Evolutionary conservation across 129 eudicot genomes (phyloP).

Genomic region (Erigeron canadensis): DNA sequence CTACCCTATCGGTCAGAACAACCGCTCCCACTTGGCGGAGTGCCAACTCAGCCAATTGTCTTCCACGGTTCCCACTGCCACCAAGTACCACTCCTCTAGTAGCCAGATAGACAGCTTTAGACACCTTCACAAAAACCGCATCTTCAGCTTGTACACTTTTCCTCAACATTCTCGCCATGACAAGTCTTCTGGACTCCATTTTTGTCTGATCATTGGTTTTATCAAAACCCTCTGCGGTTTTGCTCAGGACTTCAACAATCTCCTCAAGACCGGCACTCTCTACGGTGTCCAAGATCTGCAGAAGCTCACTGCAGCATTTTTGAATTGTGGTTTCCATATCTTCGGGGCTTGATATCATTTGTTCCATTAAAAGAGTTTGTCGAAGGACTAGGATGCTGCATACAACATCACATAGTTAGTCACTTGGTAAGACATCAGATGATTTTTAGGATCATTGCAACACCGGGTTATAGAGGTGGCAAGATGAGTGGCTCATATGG

Average conservation of each 20-base stretch:
- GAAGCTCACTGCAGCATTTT: constrained; percentile 47
- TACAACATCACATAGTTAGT: not conserved
- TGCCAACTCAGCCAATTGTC: constrained; percentile 54
- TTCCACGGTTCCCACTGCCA: constrained; percentile 57
- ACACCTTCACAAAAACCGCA: constrained; percentile 56
- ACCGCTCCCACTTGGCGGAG: constrained; percentile 78
- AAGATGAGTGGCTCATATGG: not conserved
- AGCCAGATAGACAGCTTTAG: constrained; percentile 72
- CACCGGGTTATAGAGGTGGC: not conserved
- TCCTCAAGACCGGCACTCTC: constrained; percentile 69
- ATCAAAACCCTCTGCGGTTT: constrained; percentile 35
- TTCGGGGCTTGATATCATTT: constrained; percentile 42
- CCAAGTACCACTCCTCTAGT: constrained; percentile 73
- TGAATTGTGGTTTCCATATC: constrained; percentile 59
- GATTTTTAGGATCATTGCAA: not conserved
- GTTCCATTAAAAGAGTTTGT: constrained; percentile 69
- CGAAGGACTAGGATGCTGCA: constrained; percentile 82
- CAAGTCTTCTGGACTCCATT: constrained; percentile 45
- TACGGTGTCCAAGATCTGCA: constrained; percentile 48
- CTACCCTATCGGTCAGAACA: constrained; percentile 45
- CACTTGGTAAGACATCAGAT: constrained; percentile 3
- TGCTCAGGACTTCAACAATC: constrained; percentile 49
- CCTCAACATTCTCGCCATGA: constrained; percentile 63
- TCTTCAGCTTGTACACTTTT: constrained; percentile 86
- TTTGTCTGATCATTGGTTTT: constrained; percentile 28